Evolutionary conservation across 257 asterid species (phyloP), one percentile per base, ranked within the genome.

Genomic region (Buddleja alternifolia): DNA sequence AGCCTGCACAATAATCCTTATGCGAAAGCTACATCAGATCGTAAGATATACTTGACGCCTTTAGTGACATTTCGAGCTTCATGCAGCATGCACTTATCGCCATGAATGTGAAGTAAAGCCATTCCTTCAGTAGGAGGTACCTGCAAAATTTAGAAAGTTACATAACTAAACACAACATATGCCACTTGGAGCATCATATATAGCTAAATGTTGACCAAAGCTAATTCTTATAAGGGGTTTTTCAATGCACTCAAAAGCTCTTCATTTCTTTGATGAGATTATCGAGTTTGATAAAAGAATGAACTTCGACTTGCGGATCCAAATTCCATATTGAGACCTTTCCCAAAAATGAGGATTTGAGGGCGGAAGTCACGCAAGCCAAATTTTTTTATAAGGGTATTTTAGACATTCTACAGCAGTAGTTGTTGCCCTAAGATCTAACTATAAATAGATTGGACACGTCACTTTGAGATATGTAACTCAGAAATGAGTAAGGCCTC

Each of bases 91-190:
- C 97, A 89, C 75, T 84, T 91, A 40, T 83, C 86, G n/a, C 99
- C 99, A 66, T 87, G 99, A 71, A 94, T 78, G 80, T 91, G 97
- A 71, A 91, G 80, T 39, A 91, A 84, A 60, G 97, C 97, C 99
- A 86, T 87, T 32, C 97, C 97, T 87, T 84, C 93, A 20, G 83
- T 69, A 4, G 97, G 97, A 69, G 95, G 78, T 58, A 93, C 97
- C 97, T 93, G 62, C 60, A 64, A 1, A 59, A 45, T 32, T 73
- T 42, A 66, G 37, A 42, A 20, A 46, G 29, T 45, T 0, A 4
- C 40, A 44, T 54, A 45, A 55, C 17, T 29, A 57, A 29, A 67
- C 45, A 50, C 4, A 7, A 7, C 0, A 34, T 16, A 32, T 4
- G 47, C 57, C 19, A 36, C 14, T 11, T 0, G 21, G 2, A 37